These are phyloP conservation scores for Nannochloris sp. DNA, from an alignment of 139 green algal genomes.

Conservation along the genomic window DNA sequence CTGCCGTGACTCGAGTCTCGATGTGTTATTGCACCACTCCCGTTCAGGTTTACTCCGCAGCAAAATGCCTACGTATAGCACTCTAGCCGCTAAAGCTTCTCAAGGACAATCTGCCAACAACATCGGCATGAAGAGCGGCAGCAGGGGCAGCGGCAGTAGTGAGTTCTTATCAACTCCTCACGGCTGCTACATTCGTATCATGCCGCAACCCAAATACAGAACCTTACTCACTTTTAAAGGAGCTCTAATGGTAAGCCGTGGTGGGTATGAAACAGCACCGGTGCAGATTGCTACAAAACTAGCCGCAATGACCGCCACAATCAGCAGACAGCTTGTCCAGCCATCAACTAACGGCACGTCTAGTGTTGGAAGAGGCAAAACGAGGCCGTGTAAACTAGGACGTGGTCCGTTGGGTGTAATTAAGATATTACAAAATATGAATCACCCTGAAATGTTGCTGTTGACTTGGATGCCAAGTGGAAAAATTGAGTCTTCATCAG, in stretches of 20 bases:
- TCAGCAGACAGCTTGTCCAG: background rate
- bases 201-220: background rate
- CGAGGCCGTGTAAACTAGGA: too few relatives aligned
- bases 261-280: background rate
- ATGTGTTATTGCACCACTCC: background rate
- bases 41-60: background rate
- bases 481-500: background rate
- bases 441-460: background rate
- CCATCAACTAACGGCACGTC: background rate
- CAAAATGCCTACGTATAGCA: background rate
- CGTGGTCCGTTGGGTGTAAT: background rate
- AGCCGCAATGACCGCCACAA: background rate
- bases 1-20: background rate
- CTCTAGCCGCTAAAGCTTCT: background rate
- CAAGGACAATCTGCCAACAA: background rate
- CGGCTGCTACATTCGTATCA: too few relatives aligned
- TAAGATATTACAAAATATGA: background rate
- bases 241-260: background rate
- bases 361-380: background rate
- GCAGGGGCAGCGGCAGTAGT: background rate
- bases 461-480: background rate
- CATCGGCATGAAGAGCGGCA: too few relatives aligned
- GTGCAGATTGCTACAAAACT: background rate
- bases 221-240: background rate
- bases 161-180: constrained; percentile 1